Conservation (phyloP, 108 stramenopile genomes). For the Fragilariopsis cylindrus region DNA sequence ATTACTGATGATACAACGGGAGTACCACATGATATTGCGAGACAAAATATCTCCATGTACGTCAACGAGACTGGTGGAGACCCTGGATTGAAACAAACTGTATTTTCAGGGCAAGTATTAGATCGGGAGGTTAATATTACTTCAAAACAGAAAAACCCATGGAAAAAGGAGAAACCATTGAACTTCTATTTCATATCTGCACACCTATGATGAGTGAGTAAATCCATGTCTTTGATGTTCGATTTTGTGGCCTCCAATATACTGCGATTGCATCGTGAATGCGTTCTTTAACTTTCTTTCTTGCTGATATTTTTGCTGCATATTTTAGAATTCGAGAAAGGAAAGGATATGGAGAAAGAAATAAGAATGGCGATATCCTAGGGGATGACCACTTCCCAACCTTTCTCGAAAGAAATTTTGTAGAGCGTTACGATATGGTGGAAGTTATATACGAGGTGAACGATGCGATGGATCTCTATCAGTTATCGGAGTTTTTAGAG, state of each 20-base stretch:
- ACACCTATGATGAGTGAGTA: slow-evolving; percentile 52
- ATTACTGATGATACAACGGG: slow-evolving; percentile 82
- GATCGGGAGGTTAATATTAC: slow-evolving; percentile 59
- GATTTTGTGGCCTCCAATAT: neutral
- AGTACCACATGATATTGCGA: slow-evolving; percentile 54
- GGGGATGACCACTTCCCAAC: slow-evolving; percentile 45
- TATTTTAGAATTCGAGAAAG: slow-evolving; percentile 45
- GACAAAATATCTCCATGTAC: slow-evolving; percentile 56
- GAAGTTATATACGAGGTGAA: slow-evolving; percentile 34
- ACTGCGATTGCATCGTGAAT: neutral
- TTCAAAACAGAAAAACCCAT: slow-evolving; percentile 47
- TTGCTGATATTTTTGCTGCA: neutral
- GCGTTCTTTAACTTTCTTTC: neutral
- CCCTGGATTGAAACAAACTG: slow-evolving; percentile 46
- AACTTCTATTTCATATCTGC: slow-evolving; percentile 68
- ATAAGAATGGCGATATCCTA: slow-evolving; percentile 27
- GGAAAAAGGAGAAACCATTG: slow-evolving; percentile 61
- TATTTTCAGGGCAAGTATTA: slow-evolving; percentile 34
- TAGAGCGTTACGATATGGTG: slow-evolving; percentile 45
- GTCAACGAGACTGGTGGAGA: slow-evolving; percentile 80
- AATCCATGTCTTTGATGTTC: neutral
- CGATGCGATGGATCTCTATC: slow-evolving; percentile 23
- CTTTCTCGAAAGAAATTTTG: slow-evolving; percentile 49
- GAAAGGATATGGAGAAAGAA: slow-evolving; percentile 72
- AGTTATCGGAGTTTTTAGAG: slow-evolving; percentile 26